phyloP scores from a whole-genome alignment of 2,329 filamentous ascomycete species.

The Lomentospora prolificans region DNA sequence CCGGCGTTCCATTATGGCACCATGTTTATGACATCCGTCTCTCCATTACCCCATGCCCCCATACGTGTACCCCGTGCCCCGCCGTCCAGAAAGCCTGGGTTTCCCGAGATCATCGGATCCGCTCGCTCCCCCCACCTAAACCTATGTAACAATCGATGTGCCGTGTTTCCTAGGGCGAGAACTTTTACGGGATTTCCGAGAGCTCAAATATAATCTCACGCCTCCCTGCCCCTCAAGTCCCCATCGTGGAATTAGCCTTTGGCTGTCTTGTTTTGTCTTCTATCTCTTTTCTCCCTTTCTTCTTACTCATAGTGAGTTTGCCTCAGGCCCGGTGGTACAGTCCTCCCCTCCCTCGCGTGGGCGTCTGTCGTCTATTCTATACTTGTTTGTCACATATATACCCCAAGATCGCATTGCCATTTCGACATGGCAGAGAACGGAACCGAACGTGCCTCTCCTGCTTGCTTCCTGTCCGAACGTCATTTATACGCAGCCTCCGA shows the following conservation, averaged over 20 bases:
- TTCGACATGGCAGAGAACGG: slow-evolving; percentile 12
- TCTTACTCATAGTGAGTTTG: not conserved
- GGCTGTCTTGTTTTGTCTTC: not conserved
- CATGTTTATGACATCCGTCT: not conserved
- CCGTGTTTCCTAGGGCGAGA: not conserved
- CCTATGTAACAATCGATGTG: not conserved
- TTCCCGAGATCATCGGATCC: not conserved
- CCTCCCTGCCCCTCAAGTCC: not conserved
- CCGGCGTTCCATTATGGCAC: not conserved
- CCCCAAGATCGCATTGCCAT: too few species aligned
- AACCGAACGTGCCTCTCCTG: slow-evolving; percentile 7
- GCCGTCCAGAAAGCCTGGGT: not conserved
- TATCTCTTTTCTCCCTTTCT: not conserved
- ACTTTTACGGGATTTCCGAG: not conserved
- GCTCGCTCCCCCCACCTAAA: not conserved
- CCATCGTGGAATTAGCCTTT: not conserved
- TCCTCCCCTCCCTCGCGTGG: not conserved
- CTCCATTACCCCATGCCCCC: not conserved
- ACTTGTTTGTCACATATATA: not conserved
- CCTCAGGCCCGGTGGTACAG: not conserved
- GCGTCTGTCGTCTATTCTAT: not conserved
- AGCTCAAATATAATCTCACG: not conserved
- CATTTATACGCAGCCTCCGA: not conserved
- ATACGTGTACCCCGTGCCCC: not conserved
- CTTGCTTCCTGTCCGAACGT: slow-evolving; percentile 7